A percentile compares a stretch with the other conserved stretches of the same genome.
Conservation (phyloP, 2,329 filamentous ascomycete species). For the Alternaria sp. region DNA sequence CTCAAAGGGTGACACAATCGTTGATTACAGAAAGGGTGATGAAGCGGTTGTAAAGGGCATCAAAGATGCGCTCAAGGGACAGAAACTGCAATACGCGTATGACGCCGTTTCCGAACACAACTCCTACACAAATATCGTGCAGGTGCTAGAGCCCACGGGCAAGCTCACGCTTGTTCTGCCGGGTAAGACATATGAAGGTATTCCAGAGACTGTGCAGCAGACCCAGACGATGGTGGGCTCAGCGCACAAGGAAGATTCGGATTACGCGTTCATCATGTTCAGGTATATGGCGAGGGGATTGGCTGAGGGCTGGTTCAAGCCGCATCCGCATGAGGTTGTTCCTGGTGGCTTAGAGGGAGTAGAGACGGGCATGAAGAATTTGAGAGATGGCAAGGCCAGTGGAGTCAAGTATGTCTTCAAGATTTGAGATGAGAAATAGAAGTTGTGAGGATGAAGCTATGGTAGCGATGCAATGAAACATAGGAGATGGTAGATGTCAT, state of each 20-base stretch:
- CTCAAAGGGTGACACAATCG: constrained; percentile 50
- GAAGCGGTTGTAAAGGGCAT: constrained; percentile 51
- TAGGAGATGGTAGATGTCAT: neutral
- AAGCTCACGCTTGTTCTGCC: constrained; percentile 52
- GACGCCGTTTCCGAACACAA: constrained; percentile 65
- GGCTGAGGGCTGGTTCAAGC: constrained; percentile 57
- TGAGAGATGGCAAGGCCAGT: constrained; percentile 67
- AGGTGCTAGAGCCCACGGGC: constrained; percentile 46
- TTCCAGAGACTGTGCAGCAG: constrained; percentile 42
- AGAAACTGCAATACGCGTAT: constrained; percentile 59
- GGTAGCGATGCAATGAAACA: neutral
- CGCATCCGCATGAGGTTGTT: constrained; percentile 60
- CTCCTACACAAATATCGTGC: constrained; percentile 46
- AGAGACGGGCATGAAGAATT: constrained; percentile 58
- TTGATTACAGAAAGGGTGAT: constrained; percentile 64
- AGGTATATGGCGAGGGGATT: constrained; percentile 55
- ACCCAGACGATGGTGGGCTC: constrained; percentile 48
- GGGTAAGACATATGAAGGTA: constrained; percentile 51
- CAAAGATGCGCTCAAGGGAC: constrained; percentile 52
- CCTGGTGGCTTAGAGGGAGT: constrained; percentile 62
- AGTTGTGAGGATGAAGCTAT: neutral
- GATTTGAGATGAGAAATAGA: constrained; percentile 54
- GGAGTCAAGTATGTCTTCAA: constrained; percentile 69
- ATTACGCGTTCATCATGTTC: constrained; percentile 56
- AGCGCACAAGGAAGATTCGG: constrained; percentile 37